Evolutionary conservation across 331 rosid genomes (phyloP).

Genomic region (Telfairia occidentalis): DNA sequence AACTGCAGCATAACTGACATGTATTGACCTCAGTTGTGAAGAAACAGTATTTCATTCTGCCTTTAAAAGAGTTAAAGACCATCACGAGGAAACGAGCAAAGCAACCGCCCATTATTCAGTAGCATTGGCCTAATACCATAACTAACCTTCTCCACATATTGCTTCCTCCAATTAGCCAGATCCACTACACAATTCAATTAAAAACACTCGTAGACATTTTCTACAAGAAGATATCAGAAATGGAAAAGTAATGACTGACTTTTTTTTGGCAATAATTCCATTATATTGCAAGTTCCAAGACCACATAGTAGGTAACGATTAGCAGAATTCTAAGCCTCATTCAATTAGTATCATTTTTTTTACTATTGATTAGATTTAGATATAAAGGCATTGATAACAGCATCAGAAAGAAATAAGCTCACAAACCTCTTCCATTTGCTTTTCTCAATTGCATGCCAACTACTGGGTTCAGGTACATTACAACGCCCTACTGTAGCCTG

Average conservation of each 20-base stretch:
- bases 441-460: slow-evolving; percentile 87
- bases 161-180: not conserved
- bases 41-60: not conserved
- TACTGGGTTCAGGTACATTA: slow-evolving; percentile 66
- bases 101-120: not conserved
- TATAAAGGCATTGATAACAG: not conserved
- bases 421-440: slow-evolving; percentile 95
- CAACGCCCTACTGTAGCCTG: slow-evolving; percentile 90
- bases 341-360: not conserved
- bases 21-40: not conserved
- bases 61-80: not conserved
- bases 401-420: slow-evolving; percentile 5
- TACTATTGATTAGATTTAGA: not conserved
- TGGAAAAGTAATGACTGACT: not conserved
- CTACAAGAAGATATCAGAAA: not conserved
- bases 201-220: not conserved
- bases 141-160: not conserved
- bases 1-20: not conserved
- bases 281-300: not conserved
- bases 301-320: not conserved
- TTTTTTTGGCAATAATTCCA: not conserved
- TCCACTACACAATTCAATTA: not conserved
- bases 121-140: not conserved
- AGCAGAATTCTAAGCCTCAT: not conserved
- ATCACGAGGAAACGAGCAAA: not conserved